These are phyloP conservation scores for Pugionium cornutum DNA, from an alignment of 345 rosid genomes.

Conservation along the genomic window DNA sequence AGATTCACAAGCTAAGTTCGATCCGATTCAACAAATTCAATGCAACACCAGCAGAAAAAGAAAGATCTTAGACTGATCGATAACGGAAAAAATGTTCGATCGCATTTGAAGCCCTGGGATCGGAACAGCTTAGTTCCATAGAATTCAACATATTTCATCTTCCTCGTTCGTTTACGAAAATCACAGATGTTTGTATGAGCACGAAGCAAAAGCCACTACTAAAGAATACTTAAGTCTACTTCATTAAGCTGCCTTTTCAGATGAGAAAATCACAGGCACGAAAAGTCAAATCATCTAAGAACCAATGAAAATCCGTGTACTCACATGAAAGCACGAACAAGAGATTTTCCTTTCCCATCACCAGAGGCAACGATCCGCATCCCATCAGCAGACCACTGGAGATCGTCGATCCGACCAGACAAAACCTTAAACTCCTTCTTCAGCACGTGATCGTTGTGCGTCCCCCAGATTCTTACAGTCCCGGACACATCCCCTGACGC, in stretches of 20 bases:
- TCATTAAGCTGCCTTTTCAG: not conserved
- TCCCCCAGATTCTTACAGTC: constrained; percentile 94
- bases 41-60: not conserved
- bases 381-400: constrained; percentile 98
- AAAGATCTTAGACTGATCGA: not conserved
- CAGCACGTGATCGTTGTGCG: constrained; percentile 72
- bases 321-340: constrained; percentile 97
- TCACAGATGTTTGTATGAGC: constrained; percentile 12
- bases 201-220: not conserved
- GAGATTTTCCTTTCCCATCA: constrained; percentile 91
- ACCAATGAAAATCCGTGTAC: constrained; percentile 20
- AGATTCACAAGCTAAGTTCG: not conserved
- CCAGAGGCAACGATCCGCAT: constrained; percentile 90
- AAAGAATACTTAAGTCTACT: not conserved
- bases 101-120: not conserved
- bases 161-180: constrained; percentile 6
- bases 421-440: constrained; percentile 92
- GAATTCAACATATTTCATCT: constrained; percentile 10
- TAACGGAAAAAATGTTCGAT: not conserved
- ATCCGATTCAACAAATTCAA: constrained; percentile 21
- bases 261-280: not conserved
- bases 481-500: constrained; percentile 95
- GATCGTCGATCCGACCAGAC: constrained; percentile 97
- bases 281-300: constrained; percentile 17
- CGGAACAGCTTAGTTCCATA: not conserved